Evolutionary conservation across 148 eudicot species (phyloP).

Genomic region (Rhododendron vialii): DNA sequence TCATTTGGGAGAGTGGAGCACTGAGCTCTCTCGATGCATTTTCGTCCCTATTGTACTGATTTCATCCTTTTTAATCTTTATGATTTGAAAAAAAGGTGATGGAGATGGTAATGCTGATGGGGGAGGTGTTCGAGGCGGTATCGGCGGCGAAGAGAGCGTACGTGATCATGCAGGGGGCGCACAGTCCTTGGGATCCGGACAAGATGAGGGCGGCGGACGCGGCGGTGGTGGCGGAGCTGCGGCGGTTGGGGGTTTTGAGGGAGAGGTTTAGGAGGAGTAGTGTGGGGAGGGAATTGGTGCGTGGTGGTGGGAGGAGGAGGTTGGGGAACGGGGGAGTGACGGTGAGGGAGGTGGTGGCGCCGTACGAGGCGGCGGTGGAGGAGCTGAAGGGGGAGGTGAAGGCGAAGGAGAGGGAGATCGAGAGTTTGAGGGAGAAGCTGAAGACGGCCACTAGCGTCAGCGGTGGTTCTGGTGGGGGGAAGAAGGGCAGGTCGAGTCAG

Average conservation of each 20-base stretch:
- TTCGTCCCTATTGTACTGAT: no score
- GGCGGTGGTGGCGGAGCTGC: slow-evolving; percentile 81
- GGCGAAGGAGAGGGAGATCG: slow-evolving; percentile 64
- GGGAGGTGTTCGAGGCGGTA: slow-evolving; percentile 70
- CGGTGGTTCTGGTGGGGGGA: slow-evolving; percentile 23
- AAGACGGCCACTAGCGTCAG: slow-evolving; percentile 33
- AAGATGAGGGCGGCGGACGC: slow-evolving; percentile 74
- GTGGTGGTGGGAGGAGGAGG: slow-evolving; percentile 26
- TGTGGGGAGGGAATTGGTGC: slow-evolving; percentile 14
- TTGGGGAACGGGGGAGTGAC: slow-evolving; percentile 28
- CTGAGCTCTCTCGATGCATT: no score
- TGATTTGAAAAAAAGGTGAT: slow-evolving; percentile 1
- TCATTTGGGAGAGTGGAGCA: no score
- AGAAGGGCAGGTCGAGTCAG: slow-evolving; percentile 38
- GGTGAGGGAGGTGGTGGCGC: slow-evolving; percentile 78
- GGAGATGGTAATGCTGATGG: slow-evolving; percentile 38
- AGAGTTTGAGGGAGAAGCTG: slow-evolving; percentile 57
- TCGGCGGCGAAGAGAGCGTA: slow-evolving; percentile 74
- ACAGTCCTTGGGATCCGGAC: slow-evolving; percentile 86
- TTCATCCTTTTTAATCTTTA: no score
- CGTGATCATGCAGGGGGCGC: slow-evolving; percentile 67
- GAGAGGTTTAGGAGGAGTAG: slow-evolving; percentile 68
- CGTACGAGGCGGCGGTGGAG: slow-evolving; percentile 87
- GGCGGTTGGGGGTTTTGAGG: slow-evolving; percentile 63
- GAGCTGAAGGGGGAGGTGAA: slow-evolving; percentile 76